Conservation (phyloP, 139 green algal genomes). For the Chlorella sp. region DNA sequence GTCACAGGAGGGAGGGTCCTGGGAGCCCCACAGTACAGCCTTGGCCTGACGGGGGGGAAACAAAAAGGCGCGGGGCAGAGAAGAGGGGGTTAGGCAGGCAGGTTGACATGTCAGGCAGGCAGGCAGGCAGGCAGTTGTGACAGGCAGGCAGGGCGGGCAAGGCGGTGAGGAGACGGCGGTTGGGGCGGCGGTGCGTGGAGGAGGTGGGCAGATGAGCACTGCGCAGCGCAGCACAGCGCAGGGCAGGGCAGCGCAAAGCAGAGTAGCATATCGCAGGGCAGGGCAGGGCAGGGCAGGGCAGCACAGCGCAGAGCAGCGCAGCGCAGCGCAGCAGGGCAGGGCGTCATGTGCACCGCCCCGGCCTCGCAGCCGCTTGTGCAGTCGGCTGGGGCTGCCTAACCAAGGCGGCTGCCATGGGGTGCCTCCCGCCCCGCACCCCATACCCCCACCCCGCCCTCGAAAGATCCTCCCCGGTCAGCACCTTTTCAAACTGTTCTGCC, state of each 20-base stretch:
- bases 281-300: too few relatives aligned
- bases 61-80: too few relatives aligned
- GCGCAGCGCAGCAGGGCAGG: too few relatives aligned
- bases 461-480: neutral
- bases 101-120: neutral
- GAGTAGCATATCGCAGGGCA: too few relatives aligned
- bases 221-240: too few relatives aligned
- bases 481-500: constrained; percentile 32
- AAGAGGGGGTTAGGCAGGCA: neutral
- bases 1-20: neutral
- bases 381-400: too few relatives aligned
- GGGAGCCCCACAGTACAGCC: constrained; percentile 16
- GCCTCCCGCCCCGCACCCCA: too few relatives aligned
- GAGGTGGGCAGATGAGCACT: neutral
- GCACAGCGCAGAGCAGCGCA: too few relatives aligned
- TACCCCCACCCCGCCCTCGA: neutral
- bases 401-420: neutral
- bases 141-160: neutral
- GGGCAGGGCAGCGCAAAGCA: too few relatives aligned
- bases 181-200: neutral
- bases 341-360: too few relatives aligned
- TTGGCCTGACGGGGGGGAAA: neutral
- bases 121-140: neutral
- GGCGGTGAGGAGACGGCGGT: neutral
- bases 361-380: too few relatives aligned